A percentile compares a stretch with the other conserved stretches of the same genome.
Evolutionary conservation across 148 eudicot genomes (phyloP).

Genomic region (Diospyros lotus): DNA sequence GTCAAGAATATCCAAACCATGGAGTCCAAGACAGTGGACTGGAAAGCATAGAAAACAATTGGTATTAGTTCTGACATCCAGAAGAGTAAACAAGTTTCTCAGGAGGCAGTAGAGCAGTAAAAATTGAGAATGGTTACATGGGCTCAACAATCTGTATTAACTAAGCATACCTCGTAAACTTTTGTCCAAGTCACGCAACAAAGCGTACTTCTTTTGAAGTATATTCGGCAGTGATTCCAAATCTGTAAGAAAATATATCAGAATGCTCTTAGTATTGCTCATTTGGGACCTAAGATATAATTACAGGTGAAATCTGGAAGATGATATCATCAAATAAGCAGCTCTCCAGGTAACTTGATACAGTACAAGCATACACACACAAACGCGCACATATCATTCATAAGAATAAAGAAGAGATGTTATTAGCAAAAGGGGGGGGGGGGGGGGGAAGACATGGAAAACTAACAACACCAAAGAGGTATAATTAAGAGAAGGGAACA

Average conservation of each 20-base stretch:
- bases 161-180: conserved; percentile 71
- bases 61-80: background rate
- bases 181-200: conserved; percentile 80
- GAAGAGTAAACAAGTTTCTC: background rate
- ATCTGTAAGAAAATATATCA: conserved; percentile 32
- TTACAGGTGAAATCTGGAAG: background rate
- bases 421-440: no score
- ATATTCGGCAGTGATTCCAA: conserved; percentile 77
- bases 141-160: background rate
- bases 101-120: background rate
- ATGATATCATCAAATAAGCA: background rate
- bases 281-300: no score
- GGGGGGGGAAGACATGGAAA: no score
- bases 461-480: no score
- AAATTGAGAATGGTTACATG: background rate
- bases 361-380: background rate
- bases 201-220: conserved; percentile 74
- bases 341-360: background rate
- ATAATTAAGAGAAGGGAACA: no score
- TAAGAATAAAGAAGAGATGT: no score
- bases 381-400: background rate
- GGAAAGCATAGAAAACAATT: background rate
- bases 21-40: background rate
- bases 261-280: no score
- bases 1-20: background rate